A percentile compares a stretch with the other conserved stretches of the same genome.
phyloP scores from a whole-genome alignment of 139 green algal genomes.

The Yamagishiella unicocca region DNA sequence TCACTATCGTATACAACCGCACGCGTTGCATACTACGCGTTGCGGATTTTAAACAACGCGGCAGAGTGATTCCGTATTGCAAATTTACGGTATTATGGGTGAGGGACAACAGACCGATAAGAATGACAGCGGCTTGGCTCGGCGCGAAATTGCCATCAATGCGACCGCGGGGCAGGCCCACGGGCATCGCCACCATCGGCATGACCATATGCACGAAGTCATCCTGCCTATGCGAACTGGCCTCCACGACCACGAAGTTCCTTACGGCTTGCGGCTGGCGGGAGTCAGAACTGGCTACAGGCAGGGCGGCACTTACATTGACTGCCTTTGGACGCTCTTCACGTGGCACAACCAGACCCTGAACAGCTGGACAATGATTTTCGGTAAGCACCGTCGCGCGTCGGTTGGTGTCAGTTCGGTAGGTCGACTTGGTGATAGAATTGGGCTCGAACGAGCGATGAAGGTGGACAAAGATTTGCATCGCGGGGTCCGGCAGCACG shows the following conservation, averaged over 20 bases:
- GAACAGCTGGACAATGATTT: constrained; percentile 49
- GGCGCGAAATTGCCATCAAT: background rate
- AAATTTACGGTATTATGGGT: too few relatives aligned
- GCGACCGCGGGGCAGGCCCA: too few relatives aligned
- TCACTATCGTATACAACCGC: too few relatives aligned
- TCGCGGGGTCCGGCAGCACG: too few relatives aligned
- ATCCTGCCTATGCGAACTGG: background rate
- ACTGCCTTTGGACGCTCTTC: constrained; percentile 10
- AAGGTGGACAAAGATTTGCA: too few relatives aligned
- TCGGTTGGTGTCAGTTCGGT: too few relatives aligned
- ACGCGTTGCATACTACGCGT: too few relatives aligned
- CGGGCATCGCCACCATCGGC: background rate
- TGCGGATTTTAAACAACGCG: too few relatives aligned
- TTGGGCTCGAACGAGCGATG: too few relatives aligned
- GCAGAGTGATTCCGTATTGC: too few relatives aligned
- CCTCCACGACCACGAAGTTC: background rate
- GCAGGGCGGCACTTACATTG: background rate
- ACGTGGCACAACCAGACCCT: constrained; percentile 45
- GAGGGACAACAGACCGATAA: too few relatives aligned
- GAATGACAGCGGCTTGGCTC: background rate
- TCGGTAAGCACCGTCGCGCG: background rate
- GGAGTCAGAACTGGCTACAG: constrained; percentile 24
- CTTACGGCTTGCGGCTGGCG: background rate
- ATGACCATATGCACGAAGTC: background rate
- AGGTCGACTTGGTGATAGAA: too few relatives aligned